Percentiles rank a stretch among this genome's conserved stretches.
Evolutionary conservation across 2,329 filamentous ascomycete genomes (phyloP).

Genomic region (Venturia asperata): DNA sequence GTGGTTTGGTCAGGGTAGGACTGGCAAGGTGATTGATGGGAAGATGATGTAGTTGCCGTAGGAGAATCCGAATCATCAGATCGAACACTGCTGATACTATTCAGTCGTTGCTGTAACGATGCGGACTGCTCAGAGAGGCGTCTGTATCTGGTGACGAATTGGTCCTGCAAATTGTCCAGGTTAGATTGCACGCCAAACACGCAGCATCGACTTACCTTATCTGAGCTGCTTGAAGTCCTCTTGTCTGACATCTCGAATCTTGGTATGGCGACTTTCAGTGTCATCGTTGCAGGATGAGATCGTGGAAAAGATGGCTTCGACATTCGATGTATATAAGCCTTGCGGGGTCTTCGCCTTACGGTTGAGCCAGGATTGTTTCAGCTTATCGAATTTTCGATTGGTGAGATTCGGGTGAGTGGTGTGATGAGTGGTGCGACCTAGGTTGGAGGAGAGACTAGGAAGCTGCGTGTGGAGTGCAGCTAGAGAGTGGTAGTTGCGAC

Average conservation of each 20-base stretch:
- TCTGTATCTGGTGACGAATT: constrained; percentile 13
- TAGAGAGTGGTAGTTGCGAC: background rate
- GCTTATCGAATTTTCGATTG: background rate
- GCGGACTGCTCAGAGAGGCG: constrained; percentile 15
- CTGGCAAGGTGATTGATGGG: constrained; percentile 12
- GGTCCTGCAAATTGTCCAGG: background rate
- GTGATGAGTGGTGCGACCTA: background rate
- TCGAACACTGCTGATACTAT: constrained; percentile 1
- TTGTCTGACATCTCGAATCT: constrained; percentile 2
- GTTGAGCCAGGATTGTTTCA: background rate
- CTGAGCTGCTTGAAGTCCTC: constrained; percentile 4
- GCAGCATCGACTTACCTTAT: background rate
- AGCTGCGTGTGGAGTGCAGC: constrained; percentile 2
- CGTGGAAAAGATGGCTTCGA: background rate
- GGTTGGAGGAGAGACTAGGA: background rate
- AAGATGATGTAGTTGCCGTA: background rate
- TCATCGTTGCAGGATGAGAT: background rate
- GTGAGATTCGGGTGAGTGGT: background rate
- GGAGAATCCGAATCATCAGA: background rate
- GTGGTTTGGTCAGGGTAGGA: constrained; percentile 22
- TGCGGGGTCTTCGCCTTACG: background rate
- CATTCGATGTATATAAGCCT: constrained; percentile 2
- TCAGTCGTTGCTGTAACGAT: constrained; percentile 6
- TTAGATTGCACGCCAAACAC: too few relatives aligned
- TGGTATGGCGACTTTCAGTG: constrained; percentile 5